Percentiles rank a stretch among this genome's conserved stretches.
Evolutionary conservation across 2,329 filamentous ascomycete species (phyloP).

Genomic region (Cryphonectria nitschkei): DNA sequence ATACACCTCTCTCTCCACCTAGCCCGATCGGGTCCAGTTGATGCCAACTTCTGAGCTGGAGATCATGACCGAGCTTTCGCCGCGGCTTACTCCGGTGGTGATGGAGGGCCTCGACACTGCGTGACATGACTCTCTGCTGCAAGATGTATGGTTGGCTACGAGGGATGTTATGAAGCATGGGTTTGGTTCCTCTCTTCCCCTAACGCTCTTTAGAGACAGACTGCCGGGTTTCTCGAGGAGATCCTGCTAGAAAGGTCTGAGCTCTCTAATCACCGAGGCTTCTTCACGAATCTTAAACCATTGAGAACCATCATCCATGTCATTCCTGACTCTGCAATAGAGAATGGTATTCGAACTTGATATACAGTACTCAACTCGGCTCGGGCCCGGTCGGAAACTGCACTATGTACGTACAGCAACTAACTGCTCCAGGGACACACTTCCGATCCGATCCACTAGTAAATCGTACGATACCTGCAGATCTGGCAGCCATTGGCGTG

Average conservation of each 20-base stretch:
- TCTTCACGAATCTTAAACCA: neutral
- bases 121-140: neutral
- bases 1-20: neutral
- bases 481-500: slow-evolving; percentile 14
- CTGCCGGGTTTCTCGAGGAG: neutral
- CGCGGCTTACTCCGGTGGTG: neutral
- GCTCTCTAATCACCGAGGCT: neutral
- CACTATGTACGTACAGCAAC: neutral
- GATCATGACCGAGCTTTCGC: neutral
- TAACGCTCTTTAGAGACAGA: neutral
- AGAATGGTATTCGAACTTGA: neutral
- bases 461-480: slow-evolving; percentile 24
- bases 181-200: neutral
- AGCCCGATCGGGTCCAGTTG: neutral
- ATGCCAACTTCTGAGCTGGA: neutral
- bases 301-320: neutral
- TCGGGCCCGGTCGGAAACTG: neutral
- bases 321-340: neutral
- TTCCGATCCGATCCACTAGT: slow-evolving; percentile 13
- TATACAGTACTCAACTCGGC: neutral
- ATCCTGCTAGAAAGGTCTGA: neutral
- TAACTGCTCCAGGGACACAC: slow-evolving; percentile 8
- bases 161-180: neutral
- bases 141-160: neutral
- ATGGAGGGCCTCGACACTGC: neutral